Evolutionary conservation across 345 rosid genomes (phyloP), one percentile per base, ranked within the genome.

Genomic region (Triadica sebifera): DNA sequence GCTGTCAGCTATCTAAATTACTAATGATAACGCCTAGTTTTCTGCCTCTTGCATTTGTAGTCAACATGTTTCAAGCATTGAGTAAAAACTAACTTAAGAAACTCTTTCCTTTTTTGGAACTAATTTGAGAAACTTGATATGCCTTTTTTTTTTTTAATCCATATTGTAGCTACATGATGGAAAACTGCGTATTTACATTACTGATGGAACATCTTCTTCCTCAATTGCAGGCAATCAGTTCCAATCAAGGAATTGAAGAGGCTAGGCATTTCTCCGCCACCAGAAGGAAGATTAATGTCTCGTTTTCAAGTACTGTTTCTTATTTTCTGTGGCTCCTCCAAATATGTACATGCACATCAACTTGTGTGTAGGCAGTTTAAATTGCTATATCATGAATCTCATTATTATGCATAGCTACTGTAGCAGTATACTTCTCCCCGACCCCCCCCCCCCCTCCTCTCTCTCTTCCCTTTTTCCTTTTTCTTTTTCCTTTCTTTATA

Each of bases 211-310:
- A 24, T 52, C 43, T 43, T 74, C 59, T 47, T 74, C 64, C n/a
- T 53, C 70, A 56, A 71, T 70, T 29, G 59, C 86, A 95, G 98
- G 76, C 95, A 91, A 62, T 89, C 34, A 29, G 34, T 29, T 29
- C 34, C 34, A 29, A 2, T 29, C 34, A 2, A 29, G 34, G 34
- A 29, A 29, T 29, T 29, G 34, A 29, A 29, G 34, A 29, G 34
- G 34, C 34, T 29, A 29, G 34, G 34, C 34, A 29, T 29, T 29
- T 29, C 34, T 29, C 34, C 34, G 34, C 34, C 34, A 29, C 34
- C 34, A 29, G 34, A 29, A 29, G 34, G 34, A 29, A 29, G 34
- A 29, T 29, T 1, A 1, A 29, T 29, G 34, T 29, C 34, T 29
- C 34, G 34, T 29, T 29, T 29, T 29, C 34, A 29, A 29, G 34